Conservation (phyloP, 176 grass and related monocot genomes). For the Juncus effusus region DNA sequence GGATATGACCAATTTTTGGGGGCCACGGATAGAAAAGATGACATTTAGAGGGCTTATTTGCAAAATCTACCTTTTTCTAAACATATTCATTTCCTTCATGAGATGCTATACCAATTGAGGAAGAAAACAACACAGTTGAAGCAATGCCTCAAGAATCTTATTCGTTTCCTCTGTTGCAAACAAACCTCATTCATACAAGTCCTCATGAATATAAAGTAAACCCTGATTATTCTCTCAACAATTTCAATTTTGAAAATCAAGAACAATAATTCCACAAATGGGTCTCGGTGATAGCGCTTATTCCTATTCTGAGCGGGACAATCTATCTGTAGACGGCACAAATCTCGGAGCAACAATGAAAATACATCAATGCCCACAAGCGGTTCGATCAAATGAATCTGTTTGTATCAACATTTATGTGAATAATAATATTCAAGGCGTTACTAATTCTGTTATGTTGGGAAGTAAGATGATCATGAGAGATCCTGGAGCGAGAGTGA, state of each 20-base stretch:
- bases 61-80: not conserved
- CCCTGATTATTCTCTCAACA: slow-evolving; percentile 2
- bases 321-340: slow-evolving; percentile 22
- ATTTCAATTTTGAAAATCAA: not conserved
- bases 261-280: slow-evolving; percentile 3
- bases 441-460: slow-evolving; percentile 77
- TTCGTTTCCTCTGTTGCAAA: slow-evolving; percentile 14
- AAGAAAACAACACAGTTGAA: slow-evolving; percentile 2
- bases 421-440: slow-evolving; percentile 74
- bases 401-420: slow-evolving; percentile 56
- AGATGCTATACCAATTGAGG: not conserved
- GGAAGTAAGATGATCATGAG: slow-evolving; percentile 69
- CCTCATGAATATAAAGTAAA: not conserved
- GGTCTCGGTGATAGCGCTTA: slow-evolving; percentile 20
- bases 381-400: slow-evolving; percentile 17
- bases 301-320: slow-evolving; percentile 32
- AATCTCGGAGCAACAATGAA: slow-evolving; percentile 32
- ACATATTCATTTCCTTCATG: too few relatives aligned
- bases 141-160: slow-evolving; percentile 7
- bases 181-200: not conserved
- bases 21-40: not conserved
- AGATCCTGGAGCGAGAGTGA: slow-evolving; percentile 41
- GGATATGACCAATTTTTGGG: not conserved
- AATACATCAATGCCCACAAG: not conserved
- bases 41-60: not conserved